Base-by-base conservation (phyloP, 352 stramenopile species). In the Phytopythium litorale region DNA sequence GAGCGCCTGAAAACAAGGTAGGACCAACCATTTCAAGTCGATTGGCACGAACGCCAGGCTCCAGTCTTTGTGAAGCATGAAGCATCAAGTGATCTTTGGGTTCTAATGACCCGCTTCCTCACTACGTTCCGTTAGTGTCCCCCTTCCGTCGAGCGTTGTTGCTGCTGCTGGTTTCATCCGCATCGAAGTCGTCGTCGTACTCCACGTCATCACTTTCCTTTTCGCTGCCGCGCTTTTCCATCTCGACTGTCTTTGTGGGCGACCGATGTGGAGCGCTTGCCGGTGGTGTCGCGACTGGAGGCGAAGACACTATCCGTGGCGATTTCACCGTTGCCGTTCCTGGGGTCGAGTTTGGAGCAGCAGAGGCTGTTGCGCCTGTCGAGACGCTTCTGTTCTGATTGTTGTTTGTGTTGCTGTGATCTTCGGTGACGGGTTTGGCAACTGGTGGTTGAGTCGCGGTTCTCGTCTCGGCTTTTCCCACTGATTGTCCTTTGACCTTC, bases 161-260 rank as follows among this genome's bases (percentile, higher is more conserved):
- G 38, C 23, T 50, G 43, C 50, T 46, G 15, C 63, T 56, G 8
- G 51, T 25, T n/a, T 77, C 70, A 28, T 77, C 70, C 0, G 50
- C 53, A 32, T 87, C 79, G 52, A 89, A 85, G 56, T 78, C 71
- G 33, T 75, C 71, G 23, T 78, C 71, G 21, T 78, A 78, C 28
- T 78, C 64, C 11, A 42, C 56, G 57, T 78, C 71, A 8, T 78
- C 70, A 11, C 42, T 49, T 25, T 55, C 56, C 19, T 76, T 65
- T 23, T 59, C 63, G 28, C 21, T 66, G 19, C 28, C 13, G 4
- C 48, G 46, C 35, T 51, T 60, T 32, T 56, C 18, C 13, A 62
- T 53, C 2, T 11, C 25, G n/a, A 19, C 48, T 15, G 1, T 15
- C 13, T 37, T 45, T 28, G 18, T n/a, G 28, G 53, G 53, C 1